Percentiles rank a stretch among this genome's conserved stretches.
Conservation (phyloP, 169 alveolate genomes). For the Plasmodium sp. region DNA sequence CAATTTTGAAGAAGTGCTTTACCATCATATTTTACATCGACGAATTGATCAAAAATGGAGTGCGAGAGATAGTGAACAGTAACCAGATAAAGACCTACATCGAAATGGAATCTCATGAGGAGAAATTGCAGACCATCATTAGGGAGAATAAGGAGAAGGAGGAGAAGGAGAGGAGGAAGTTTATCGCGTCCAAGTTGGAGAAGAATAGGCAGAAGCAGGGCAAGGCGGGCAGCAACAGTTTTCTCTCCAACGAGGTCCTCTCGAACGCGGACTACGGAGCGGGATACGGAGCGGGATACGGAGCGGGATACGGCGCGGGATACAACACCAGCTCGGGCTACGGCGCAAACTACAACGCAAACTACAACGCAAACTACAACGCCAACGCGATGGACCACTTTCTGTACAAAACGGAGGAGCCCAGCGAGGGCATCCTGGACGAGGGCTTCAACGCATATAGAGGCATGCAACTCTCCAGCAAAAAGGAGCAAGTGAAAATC, state of each 20-base stretch:
- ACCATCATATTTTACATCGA: slow-evolving; percentile 85
- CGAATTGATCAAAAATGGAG: slow-evolving; percentile 81
- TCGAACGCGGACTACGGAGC: slow-evolving; percentile 10
- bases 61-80: slow-evolving; percentile 79
- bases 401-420: slow-evolving; percentile 44
- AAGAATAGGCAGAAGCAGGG: slow-evolving; percentile 86
- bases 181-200: slow-evolving; percentile 91
- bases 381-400: slow-evolving; percentile 18
- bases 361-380: slow-evolving; percentile 5
- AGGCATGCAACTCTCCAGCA: slow-evolving; percentile 43
- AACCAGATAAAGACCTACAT: slow-evolving; percentile 84
- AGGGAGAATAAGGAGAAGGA: slow-evolving; percentile 87
- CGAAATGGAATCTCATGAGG: slow-evolving; percentile 87
- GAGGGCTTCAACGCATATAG: slow-evolving; percentile 32
- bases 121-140: slow-evolving; percentile 80
- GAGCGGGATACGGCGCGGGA: not conserved
- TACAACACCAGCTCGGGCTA: not conserved
- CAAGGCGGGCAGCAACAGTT: slow-evolving; percentile 20
- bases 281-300: not conserved
- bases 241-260: slow-evolving; percentile 36
- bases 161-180: slow-evolving; percentile 90
- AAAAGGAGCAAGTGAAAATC: slow-evolving; percentile 39
- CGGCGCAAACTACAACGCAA: not conserved
- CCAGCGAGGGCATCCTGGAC: slow-evolving; percentile 1
- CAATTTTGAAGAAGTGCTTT: slow-evolving; percentile 80